Conservation (phyloP, 139 green algal genomes). For the Yamagishiella unicocca region DNA sequence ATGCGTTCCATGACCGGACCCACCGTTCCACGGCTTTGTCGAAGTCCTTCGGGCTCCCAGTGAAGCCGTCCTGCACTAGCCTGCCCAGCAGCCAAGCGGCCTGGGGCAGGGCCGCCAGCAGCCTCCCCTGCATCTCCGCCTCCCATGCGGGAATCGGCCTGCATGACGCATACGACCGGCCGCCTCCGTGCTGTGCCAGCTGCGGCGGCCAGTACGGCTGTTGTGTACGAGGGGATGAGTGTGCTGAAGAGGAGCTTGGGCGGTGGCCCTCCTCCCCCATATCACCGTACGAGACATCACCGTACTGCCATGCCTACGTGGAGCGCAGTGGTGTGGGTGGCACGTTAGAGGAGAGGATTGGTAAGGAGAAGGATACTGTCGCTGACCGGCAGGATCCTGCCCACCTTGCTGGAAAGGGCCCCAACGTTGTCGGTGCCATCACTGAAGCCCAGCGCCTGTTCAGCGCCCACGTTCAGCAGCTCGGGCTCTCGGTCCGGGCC, state of each 20-base stretch:
- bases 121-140: conserved; percentile 11
- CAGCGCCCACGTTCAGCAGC: conserved; percentile 6
- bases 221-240: too few species aligned
- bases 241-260: too few species aligned
- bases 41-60: not conserved
- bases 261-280: too few species aligned
- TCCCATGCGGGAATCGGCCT: not conserved
- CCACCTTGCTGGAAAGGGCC: not conserved
- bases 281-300: too few species aligned
- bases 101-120: not conserved
- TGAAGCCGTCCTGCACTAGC: conserved; percentile 5
- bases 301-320: too few species aligned
- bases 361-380: too few species aligned
- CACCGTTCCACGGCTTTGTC: conserved; percentile 11
- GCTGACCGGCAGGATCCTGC: not conserved
- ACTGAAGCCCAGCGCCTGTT: conserved; percentile 19
- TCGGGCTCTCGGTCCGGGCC: not conserved
- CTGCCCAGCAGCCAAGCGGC: conserved; percentile 10
- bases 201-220: conserved; percentile 42
- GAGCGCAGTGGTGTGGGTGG: too few species aligned
- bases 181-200: not conserved
- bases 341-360: too few species aligned
- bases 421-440: not conserved
- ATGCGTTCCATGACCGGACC: too few species aligned
- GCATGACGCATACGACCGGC: not conserved